Evolutionary conservation across 1,139 yeast species (phyloP).

Genomic region (Insectozyma bohioensis): DNA sequence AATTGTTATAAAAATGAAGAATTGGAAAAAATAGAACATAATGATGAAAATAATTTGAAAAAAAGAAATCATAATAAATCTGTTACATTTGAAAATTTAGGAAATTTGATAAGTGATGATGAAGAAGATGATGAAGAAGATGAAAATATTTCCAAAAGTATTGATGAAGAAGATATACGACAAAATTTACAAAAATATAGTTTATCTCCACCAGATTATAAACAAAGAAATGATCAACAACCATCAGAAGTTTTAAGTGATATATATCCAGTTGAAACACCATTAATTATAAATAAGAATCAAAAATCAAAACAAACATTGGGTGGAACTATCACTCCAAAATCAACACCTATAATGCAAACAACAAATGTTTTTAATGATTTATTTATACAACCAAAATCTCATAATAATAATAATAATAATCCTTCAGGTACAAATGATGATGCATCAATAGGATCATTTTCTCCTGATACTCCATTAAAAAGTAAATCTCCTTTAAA

Average conservation of each 20-base stretch:
- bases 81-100: constrained; percentile 42
- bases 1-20: constrained; percentile 93
- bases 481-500: constrained; percentile 13
- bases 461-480: constrained; percentile 36
- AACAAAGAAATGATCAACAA: constrained; percentile 25
- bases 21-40: constrained; percentile 40
- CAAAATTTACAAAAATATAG: constrained; percentile 11
- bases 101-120: constrained; percentile 27
- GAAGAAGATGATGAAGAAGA: constrained; percentile 16
- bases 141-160: constrained; percentile 3
- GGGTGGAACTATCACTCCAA: neutral
- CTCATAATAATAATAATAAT: constrained; percentile 2
- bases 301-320: constrained; percentile 5
- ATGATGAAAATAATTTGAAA: constrained; percentile 8
- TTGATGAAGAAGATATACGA: constrained; percentile 13
- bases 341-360: constrained; percentile 8
- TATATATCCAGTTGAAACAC: constrained; percentile 36
- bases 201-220: constrained; percentile 9
- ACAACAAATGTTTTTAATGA: constrained; percentile 5
- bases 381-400: constrained; percentile 10
- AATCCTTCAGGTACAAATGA: too few relatives aligned
- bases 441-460: constrained; percentile 32
- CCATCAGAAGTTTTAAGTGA: constrained; percentile 50
- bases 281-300: constrained; percentile 37
- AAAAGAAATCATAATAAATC: constrained; percentile 24